Evolutionary conservation across 306 rosid species (phyloP).

Genomic region (Glycyrrhiza uralensis): DNA sequence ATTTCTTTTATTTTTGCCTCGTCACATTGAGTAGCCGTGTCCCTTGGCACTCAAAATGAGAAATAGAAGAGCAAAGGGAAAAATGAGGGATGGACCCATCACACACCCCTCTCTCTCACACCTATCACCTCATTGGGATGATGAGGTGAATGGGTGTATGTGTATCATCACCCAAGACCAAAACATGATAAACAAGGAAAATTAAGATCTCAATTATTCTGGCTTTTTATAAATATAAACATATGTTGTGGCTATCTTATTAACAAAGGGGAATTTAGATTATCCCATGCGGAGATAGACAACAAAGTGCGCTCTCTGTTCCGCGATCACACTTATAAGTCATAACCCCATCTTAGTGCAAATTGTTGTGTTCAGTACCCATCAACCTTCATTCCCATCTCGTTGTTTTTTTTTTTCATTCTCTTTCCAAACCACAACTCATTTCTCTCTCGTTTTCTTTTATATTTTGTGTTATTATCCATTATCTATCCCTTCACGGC

Average conservation of each 20-base stretch:
- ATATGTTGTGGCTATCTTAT: neutral
- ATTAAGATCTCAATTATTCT: neutral
- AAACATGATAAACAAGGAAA: neutral
- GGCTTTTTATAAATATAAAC: neutral
- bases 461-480: neutral
- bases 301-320: too few species aligned
- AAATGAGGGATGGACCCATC: too few species aligned
- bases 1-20: neutral
- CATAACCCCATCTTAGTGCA: too few species aligned
- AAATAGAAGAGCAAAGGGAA: too few species aligned
- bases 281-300: too few species aligned
- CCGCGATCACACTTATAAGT: too few species aligned
- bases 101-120: too few species aligned
- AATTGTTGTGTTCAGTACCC: neutral
- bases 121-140: too few species aligned
- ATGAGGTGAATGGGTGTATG: too few species aligned
- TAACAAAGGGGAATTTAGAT: too few species aligned
- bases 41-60: neutral
- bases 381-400: neutral
- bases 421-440: neutral
- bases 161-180: too few species aligned
- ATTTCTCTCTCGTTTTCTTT: neutral
- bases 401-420: too few species aligned
- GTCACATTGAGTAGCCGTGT: neutral
- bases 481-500: constrained; percentile 13